Evolutionary conservation across 768 basidiomycete species (phyloP).

Genomic region (Mrakia frigida): DNA sequence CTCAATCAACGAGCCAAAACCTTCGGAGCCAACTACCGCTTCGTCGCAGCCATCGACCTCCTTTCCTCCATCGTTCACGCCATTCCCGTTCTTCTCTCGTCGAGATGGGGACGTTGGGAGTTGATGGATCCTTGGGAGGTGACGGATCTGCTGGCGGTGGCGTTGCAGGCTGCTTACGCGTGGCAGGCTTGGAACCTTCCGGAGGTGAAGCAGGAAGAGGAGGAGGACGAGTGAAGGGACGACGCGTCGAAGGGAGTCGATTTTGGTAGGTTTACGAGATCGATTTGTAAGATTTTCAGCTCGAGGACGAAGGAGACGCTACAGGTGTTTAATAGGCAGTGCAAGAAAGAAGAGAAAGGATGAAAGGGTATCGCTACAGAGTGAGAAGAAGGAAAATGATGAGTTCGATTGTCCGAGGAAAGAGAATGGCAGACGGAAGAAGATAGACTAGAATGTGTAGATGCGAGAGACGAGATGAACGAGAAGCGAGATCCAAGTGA

Average conservation of each 20-base stretch:
- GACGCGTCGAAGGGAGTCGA: neutral
- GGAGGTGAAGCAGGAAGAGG: neutral
- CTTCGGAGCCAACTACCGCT: neutral
- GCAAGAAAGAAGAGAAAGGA: neutral
- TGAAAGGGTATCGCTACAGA: neutral
- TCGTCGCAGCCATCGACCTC: neutral
- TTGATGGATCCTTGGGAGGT: neutral
- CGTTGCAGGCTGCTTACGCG: neutral
- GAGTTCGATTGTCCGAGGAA: neutral
- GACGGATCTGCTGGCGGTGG: neutral
- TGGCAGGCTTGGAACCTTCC: neutral
- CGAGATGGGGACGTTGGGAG: neutral
- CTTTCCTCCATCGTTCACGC: neutral
- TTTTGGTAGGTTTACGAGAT: no score
- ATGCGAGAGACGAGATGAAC: neutral
- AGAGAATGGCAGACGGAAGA: neutral
- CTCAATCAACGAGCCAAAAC: neutral
- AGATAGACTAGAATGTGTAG: neutral
- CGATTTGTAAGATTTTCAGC: no score
- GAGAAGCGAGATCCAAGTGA: neutral
- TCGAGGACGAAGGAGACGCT: neutral
- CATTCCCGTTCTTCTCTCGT: neutral
- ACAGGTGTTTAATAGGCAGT: neutral
- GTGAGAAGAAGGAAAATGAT: neutral
- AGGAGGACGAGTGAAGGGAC: neutral